These are phyloP conservation scores for Hansenula lynferdii DNA, from an alignment of 1,139 yeast species.

Conservation along the genomic window DNA sequence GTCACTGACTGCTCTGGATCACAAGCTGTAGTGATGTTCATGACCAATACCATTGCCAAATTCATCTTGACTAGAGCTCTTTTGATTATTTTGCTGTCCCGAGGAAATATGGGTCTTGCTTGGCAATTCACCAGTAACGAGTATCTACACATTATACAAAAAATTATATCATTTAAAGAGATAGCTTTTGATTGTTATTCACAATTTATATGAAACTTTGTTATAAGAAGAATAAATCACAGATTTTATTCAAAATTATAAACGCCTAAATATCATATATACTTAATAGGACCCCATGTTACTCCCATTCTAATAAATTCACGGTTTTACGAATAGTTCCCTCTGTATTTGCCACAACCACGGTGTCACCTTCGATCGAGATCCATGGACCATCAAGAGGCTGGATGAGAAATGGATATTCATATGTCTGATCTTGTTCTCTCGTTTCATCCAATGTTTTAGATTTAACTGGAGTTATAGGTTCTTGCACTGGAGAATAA, in stretches of 20 bases:
- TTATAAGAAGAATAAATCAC: not conserved
- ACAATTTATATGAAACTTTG: not conserved
- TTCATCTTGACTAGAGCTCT: slow-evolving; percentile 22
- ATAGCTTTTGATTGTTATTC: not conserved
- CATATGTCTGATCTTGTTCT: slow-evolving; percentile 58
- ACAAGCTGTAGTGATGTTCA: slow-evolving; percentile 27
- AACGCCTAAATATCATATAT: not conserved
- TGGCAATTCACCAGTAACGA: slow-evolving; percentile 1
- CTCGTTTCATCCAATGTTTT: slow-evolving; percentile 63
- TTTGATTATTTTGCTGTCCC: slow-evolving; percentile 21
- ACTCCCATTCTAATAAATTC: slow-evolving; percentile 46
- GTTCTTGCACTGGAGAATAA: slow-evolving; percentile 7
- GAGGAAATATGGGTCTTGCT: slow-evolving; percentile 2
- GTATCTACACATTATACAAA: not conserved
- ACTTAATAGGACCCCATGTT: slow-evolving; percentile 1
- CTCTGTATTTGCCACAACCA: slow-evolving; percentile 54
- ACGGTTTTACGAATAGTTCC: slow-evolving; percentile 49
- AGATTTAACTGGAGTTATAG: slow-evolving; percentile 3
- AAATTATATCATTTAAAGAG: not conserved
- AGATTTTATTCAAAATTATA: not conserved
- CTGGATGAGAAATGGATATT: slow-evolving; percentile 63
- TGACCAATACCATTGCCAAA: slow-evolving; percentile 21
- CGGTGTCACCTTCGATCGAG: slow-evolving; percentile 59
- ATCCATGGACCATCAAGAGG: slow-evolving; percentile 81
- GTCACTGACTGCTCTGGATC: slow-evolving; percentile 42